These are phyloP conservation scores for Sphaerobolus stellatus DNA, from an alignment of 1,284 basidiomycete genomes.

Conservation along the genomic window DNA sequence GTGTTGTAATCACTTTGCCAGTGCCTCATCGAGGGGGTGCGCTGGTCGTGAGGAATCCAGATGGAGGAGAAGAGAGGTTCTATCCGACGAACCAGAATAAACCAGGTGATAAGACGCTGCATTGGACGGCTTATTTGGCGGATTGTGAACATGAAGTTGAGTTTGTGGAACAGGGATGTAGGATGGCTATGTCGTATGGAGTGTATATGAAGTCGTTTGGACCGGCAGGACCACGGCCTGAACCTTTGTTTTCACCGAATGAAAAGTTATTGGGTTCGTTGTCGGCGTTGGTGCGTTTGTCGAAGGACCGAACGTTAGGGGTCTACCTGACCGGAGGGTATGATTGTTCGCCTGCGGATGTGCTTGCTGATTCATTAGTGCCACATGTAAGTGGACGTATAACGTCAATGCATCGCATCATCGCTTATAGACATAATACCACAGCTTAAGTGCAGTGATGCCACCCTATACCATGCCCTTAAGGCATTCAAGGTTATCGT, in stretches of 20 bases:
- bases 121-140: constrained; percentile 71
- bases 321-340: constrained; percentile 72
- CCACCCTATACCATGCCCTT: constrained; percentile 69
- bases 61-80: constrained; percentile 60
- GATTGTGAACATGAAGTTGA: constrained; percentile 76
- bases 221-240: constrained; percentile 48
- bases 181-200: constrained; percentile 67
- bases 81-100: constrained; percentile 37
- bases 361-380: constrained; percentile 65
- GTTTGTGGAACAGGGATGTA: constrained; percentile 64
- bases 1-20: constrained; percentile 69
- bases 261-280: constrained; percentile 69
- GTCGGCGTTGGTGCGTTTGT: constrained; percentile 66
- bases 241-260: constrained; percentile 67
- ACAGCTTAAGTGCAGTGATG: constrained; percentile 75
- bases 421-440: background rate
- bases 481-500: constrained; percentile 72
- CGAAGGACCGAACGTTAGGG: constrained; percentile 65
- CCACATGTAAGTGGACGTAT: constrained; percentile 53
- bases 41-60: constrained; percentile 46
- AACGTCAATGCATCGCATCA: background rate
- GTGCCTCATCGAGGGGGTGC: constrained; percentile 69
- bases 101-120: constrained; percentile 57
- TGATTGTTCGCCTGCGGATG: constrained; percentile 56
- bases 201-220: constrained; percentile 69